Conservation (phyloP, 2,329 filamentous ascomycete genomes). For the Catunica adiposa region DNA sequence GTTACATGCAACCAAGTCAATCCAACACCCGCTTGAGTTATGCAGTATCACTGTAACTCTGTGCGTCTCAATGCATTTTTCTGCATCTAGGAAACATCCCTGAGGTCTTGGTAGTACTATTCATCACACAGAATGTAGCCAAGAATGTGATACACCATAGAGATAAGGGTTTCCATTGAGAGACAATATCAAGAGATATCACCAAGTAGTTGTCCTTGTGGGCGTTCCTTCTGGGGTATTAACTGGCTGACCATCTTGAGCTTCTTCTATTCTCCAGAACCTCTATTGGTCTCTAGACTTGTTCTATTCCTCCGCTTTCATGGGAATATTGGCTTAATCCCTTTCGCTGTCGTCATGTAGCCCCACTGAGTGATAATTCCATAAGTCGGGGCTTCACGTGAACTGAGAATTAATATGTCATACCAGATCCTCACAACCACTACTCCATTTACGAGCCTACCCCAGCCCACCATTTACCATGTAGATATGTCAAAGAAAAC, state of each 20-base stretch:
- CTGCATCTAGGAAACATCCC: not conserved
- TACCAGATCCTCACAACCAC: constrained; percentile 1
- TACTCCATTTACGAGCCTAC: not conserved
- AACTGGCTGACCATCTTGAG: too few species aligned
- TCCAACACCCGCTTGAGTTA: not conserved
- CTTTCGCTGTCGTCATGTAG: not conserved
- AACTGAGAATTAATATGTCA: not conserved
- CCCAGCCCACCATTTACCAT: not conserved
- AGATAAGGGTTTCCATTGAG: too few species aligned
- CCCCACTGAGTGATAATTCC: not conserved
- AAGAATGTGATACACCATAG: too few species aligned
- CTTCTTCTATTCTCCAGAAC: too few species aligned
- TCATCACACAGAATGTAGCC: too few species aligned
- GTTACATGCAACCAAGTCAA: not conserved
- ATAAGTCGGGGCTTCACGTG: not conserved
- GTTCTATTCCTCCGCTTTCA: too few species aligned
- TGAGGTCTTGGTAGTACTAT: not conserved
- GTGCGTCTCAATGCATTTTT: not conserved
- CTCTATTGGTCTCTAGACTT: too few species aligned
- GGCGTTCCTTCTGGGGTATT: too few species aligned
- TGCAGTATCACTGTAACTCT: not conserved
- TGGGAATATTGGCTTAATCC: too few species aligned
- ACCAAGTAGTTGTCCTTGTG: too few species aligned
- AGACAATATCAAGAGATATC: too few species aligned
- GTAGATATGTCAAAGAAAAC: not conserved